Evolutionary conservation across 1,139 yeast genomes (phyloP), one percentile per base, ranked within the genome.

Genomic region (Debaryomyces nepalensis): DNA sequence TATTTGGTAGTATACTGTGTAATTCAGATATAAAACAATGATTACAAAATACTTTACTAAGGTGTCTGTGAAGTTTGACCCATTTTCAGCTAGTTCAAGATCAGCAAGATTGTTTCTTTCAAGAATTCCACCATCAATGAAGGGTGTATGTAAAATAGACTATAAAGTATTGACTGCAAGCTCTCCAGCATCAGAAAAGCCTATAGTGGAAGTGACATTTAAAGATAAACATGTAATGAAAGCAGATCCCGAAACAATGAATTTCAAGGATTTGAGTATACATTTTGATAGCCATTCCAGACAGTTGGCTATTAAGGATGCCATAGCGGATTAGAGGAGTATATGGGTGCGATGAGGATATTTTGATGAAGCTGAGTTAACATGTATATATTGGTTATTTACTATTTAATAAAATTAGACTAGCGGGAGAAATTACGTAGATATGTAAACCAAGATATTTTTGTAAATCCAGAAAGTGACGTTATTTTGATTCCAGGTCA

Each of bases 31-130:
- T 19, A 36, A 14, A 38, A 40, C 44, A 37, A 88, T 89, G 96
- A 84, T 89, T 55, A 89, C 96, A 37, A 87, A 87, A 65, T 88
- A 84, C 67, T 87, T 89, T 65, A 72, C 88, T 29, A 82, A 82
- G 54, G 88, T 88, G n/a, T 70, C 73, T 34, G 88, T 89, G 38
- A 82, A 75, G 59, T 89, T 89, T 71, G 82, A 87, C 59, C 97
- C 97, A 0, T 77, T 87, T 48, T 78, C 82, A 0, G 64, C 74
- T 29, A 87, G 86, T 59, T 95, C 93, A 31, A 86, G 84, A 62
- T 74, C 88, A 5, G 91, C 96, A 2, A 80, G 98, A 54, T 70
- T 87, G 14, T 84, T 91, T 56, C 77, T 91, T 40, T 78, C 95
- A 12, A 77, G 89, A 43, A 78, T 91, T 44, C 97, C 98, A 15